Conservation (phyloP, 169 alveolate genomes). For the Plasmodium gaboni region DNA sequence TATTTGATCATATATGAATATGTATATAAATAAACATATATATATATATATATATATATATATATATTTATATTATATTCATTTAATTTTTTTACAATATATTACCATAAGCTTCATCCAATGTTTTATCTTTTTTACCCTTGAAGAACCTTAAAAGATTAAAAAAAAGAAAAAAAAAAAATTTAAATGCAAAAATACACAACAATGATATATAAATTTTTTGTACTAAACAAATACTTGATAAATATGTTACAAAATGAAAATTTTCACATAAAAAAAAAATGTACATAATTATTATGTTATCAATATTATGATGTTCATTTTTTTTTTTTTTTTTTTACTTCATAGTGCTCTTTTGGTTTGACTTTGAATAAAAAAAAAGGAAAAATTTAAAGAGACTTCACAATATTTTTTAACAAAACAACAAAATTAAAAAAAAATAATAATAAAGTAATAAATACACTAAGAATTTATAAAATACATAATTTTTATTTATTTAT, state of each 20-base stretch:
- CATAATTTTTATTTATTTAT: too few species aligned
- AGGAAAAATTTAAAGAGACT: too few species aligned
- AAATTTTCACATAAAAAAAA: not conserved
- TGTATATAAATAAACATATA: too few species aligned
- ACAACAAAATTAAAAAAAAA: too few species aligned
- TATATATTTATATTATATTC: too few species aligned
- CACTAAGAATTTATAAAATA: too few species aligned
- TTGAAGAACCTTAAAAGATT: constrained; percentile 55
- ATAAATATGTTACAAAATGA: not conserved
- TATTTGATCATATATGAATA: too few species aligned
- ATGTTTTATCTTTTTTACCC: constrained; percentile 47
- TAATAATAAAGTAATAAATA: too few species aligned
- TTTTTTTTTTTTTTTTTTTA: not conserved
- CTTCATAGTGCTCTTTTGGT: not conserved
- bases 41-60: too few species aligned
- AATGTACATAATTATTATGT: not conserved
- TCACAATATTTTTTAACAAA: too few species aligned
- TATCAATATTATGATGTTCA: not conserved
- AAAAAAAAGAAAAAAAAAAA: constrained; percentile 13
- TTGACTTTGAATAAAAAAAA: too few species aligned
- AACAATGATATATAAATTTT: not conserved
- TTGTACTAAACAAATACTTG: not conserved
- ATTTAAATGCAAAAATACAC: not conserved
- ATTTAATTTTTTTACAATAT: not conserved
- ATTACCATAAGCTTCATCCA: constrained; percentile 74